A percentile compares a stretch with the other conserved stretches of the same genome.
phyloP scores from a whole-genome alignment of 1,284 basidiomycete species.

The Boletus holoroseus region DNA sequence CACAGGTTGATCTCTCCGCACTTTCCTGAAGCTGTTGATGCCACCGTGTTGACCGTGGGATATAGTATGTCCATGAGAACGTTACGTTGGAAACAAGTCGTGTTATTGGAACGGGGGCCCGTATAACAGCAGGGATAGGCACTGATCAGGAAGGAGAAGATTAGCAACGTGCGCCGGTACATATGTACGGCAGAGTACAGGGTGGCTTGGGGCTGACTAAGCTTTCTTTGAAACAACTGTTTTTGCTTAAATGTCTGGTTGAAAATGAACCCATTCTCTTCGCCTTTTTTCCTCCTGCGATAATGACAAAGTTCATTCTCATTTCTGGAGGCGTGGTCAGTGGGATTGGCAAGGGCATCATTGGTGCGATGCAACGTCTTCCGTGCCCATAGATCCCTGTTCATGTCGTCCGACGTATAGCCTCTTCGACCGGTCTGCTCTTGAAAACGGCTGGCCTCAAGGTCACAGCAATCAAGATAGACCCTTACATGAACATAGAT shows the following conservation, averaged over 20 bases:
- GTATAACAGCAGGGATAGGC: not conserved
- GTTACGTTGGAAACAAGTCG: not conserved
- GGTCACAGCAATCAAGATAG: conserved; percentile 99
- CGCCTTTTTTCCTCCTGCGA: conserved; percentile 8
- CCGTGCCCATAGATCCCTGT: conserved; percentile 25
- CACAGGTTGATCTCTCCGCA: conserved; percentile 40
- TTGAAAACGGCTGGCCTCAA: conserved; percentile 94
- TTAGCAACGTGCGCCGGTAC: not conserved
- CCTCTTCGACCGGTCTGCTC: conserved; percentile 94
- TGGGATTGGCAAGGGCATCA: conserved; percentile 92
- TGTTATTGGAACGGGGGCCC: not conserved
- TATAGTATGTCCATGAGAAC: not conserved
- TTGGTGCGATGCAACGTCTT: conserved; percentile 55
- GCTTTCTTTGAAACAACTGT: not conserved
- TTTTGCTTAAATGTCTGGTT: conserved; percentile 1
- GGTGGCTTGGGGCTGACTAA: conserved; percentile 16
- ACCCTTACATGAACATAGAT: conserved; percentile 99
- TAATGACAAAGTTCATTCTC: conserved; percentile 85
- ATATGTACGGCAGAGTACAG: not conserved
- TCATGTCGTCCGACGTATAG: conserved; percentile 39
- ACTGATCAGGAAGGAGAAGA: not conserved
- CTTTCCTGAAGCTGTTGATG: conserved; percentile 46
- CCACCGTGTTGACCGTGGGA: not conserved
- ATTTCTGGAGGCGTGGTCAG: conserved; percentile 91
- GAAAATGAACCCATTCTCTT: not conserved